Conservation (phyloP, 768 basidiomycete genomes). For the Neoboletus magnificus region DNA sequence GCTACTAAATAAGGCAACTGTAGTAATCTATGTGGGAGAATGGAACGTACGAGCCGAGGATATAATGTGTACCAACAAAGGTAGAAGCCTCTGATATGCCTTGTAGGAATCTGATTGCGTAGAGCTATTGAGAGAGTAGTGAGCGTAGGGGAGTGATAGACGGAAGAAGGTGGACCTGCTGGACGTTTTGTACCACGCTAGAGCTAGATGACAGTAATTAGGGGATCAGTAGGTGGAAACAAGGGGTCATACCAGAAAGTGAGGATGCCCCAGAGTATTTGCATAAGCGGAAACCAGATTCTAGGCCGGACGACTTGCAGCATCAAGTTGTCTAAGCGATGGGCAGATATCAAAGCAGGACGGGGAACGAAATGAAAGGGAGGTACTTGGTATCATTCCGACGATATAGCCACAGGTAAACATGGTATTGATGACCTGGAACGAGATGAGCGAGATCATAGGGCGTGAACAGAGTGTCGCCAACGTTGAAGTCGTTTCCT, state of each 20-base stretch:
- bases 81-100: conserved; percentile 73
- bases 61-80: conserved; percentile 71
- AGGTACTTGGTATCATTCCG: conserved; percentile 66
- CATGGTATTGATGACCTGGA: conserved; percentile 61
- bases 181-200: conserved; percentile 50
- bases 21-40: neutral
- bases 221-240: too few species aligned
- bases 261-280: conserved; percentile 61
- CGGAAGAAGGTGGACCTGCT: conserved; percentile 41
- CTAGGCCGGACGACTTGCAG: conserved; percentile 60
- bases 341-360: neutral
- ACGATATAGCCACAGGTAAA: conserved; percentile 76
- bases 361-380: neutral
- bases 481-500: conserved; percentile 60
- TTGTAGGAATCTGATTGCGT: conserved; percentile 69
- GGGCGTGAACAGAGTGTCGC: conserved; percentile 1
- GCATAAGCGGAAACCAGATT: conserved; percentile 64
- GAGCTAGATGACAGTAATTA: conserved; percentile 38
- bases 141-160: neutral
- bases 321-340: conserved; percentile 55
- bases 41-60: conserved; percentile 61
- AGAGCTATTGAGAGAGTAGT: conserved; percentile 41
- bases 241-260: conserved; percentile 51
- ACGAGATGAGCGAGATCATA: neutral
- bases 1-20: conserved; percentile 28